phyloP scores from a whole-genome alignment of 805 yeast species.

The Deakozyma indianensis region DNA sequence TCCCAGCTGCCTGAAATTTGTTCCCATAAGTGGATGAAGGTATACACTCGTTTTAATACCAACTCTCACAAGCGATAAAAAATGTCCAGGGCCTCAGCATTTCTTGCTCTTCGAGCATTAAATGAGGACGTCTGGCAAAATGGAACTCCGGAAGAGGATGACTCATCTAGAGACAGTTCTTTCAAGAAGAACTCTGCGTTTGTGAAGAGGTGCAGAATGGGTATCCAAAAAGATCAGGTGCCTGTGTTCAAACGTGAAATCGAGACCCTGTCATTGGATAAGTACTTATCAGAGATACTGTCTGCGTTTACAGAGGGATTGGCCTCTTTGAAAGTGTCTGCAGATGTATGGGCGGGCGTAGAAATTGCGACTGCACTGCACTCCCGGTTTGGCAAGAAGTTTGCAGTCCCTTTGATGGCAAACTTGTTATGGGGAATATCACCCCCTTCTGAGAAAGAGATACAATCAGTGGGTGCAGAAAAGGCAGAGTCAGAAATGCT shows the following conservation, averaged over 20 bases:
- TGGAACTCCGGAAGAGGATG: slow-evolving; percentile 5
- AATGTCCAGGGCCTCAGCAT: neutral
- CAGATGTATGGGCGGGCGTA: slow-evolving; percentile 48
- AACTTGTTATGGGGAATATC: slow-evolving; percentile 19
- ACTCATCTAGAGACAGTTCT: slow-evolving; percentile 46
- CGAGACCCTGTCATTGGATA: slow-evolving; percentile 46
- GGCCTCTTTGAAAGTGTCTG: slow-evolving; percentile 32
- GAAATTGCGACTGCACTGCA: slow-evolving; percentile 61
- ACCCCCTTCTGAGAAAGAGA: slow-evolving; percentile 10
- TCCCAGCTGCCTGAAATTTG: too few species aligned
- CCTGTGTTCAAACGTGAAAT: slow-evolving; percentile 44
- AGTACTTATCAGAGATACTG: slow-evolving; percentile 58
- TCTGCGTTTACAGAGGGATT: slow-evolving; percentile 52
- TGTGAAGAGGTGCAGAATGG: slow-evolving; percentile 49
- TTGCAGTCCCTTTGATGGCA: slow-evolving; percentile 36
- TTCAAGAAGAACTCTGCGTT: slow-evolving; percentile 70
- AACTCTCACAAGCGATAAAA: too few species aligned
- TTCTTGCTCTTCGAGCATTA: neutral
- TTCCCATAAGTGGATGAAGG: too few species aligned
- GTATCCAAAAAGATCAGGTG: slow-evolving; percentile 39
- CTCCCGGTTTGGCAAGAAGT: slow-evolving; percentile 47
- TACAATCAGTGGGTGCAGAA: slow-evolving; percentile 12
- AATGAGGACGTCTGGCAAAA: neutral
- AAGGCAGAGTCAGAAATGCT: slow-evolving; percentile 30
- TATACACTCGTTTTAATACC: too few species aligned